phyloP scores from a whole-genome alignment of 306 rosid genomes.

The Casuarina equisetifolia region DNA sequence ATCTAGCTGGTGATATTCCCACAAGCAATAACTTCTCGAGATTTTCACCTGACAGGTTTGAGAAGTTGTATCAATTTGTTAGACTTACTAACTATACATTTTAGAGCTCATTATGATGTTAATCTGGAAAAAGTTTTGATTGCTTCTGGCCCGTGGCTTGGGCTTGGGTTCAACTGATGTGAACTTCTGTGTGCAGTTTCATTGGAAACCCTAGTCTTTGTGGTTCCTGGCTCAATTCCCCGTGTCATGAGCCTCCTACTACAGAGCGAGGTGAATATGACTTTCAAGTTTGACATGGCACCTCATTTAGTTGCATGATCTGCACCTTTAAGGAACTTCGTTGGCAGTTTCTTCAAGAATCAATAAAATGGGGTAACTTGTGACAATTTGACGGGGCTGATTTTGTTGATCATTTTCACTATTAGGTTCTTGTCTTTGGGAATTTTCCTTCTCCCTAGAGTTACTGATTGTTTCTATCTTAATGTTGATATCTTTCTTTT shows the following conservation, averaged over 20 bases:
- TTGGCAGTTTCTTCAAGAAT: not conserved
- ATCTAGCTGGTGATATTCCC: constrained; percentile 81
- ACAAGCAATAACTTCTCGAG: constrained; percentile 83
- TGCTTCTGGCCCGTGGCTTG: not conserved
- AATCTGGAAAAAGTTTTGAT: not conserved
- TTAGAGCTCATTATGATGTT: not conserved
- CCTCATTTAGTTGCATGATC: not conserved
- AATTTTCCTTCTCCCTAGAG: not conserved
- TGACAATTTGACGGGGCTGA: not conserved
- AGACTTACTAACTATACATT: not conserved
- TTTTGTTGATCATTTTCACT: not conserved
- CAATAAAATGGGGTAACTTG: not conserved
- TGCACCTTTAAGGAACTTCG: not conserved
- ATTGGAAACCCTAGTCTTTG: constrained; percentile 88
- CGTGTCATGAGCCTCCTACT: constrained; percentile 60
- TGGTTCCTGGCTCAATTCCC: constrained; percentile 73
- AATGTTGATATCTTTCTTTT: not conserved
- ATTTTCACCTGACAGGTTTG: constrained; percentile 82
- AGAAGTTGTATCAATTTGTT: not conserved
- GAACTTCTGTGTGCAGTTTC: constrained; percentile 52
- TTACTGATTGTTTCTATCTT: not conserved
- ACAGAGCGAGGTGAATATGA: constrained; percentile 60
- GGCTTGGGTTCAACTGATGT: constrained; percentile 16
- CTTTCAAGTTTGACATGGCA: not conserved
- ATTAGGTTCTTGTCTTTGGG: not conserved